Base-by-base conservation (phyloP, 1,284 basidiomycete species). In the Lentinula novae-zelandiae region DNA sequence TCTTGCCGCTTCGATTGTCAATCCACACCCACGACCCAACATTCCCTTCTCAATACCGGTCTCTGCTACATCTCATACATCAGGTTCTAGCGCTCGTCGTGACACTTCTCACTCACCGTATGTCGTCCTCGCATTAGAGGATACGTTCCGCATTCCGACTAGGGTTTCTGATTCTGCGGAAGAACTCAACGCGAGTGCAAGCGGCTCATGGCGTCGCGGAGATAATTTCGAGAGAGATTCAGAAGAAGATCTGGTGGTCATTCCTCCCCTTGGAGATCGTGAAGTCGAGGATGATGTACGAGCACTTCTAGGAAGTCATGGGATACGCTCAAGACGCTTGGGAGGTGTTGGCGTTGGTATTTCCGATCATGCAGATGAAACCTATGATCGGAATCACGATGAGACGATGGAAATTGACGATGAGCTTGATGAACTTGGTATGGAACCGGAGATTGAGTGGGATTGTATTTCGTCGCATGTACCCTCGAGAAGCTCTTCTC, bases 271-370 rank as follows among this genome's bases (percentile, higher is more conserved):
- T 17, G 86, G 84, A 27, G 83, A 86, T 63, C 76, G 73, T n/a
- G 73, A 75, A 33, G 78, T 84, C n/a, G 86, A 87, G 69, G 78
- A 80, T 64, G 82, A 85, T 63, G 81, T 88, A 38, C 78, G 83
- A 65, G 78, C 81, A 48, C 71, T 86, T 52, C 73, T 89, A 59
- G 78, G 78, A 27, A 72, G 76, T 9, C 82, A 82, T 65, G 77
- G 76, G 50, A 69, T 78, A 6, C 69, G 73, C n/a, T 67, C 73
- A 20, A 55, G 53, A 17, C 42, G 59, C 1, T 17, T 53, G 5
- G 54, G 40, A 7, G 40, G 20, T 15, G 54, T 56, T 22, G 38
- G 34, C 27, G 57, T 57, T 17, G 56, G 44, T 33, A 49, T 56
- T 8, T 15, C n/a, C 20, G 50, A 72, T 77, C 65, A 64, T 70